A percentile compares a stretch with the other conserved stretches of the same genome.
phyloP scores from a whole-genome alignment of 306 rosid genomes.

The Rosa lucieae region DNA sequence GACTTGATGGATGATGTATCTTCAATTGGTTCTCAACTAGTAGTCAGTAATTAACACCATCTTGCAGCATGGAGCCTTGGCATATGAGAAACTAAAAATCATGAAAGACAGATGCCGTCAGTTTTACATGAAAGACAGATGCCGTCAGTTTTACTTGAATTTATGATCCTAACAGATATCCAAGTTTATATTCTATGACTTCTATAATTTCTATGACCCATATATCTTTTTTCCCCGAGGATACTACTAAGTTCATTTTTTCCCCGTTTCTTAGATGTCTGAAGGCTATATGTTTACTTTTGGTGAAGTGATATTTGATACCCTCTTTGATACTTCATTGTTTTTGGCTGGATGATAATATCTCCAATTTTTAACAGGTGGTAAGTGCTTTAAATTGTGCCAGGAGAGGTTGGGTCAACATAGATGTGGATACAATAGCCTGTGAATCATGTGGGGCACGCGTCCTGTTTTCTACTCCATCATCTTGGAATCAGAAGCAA shows the following conservation, averaged over 20 bases:
- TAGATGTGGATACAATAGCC: conserved; percentile 67
- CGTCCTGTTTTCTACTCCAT: conserved; percentile 71
- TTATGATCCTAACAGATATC: no score
- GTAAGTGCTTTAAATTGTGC: conserved; percentile 93
- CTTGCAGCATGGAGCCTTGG: not conserved
- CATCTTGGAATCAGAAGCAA: conserved; percentile 89
- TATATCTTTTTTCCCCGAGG: not conserved
- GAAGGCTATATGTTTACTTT: not conserved
- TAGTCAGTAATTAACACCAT: no score
- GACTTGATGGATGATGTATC: no score
- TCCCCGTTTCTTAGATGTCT: not conserved
- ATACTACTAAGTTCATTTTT: not conserved
- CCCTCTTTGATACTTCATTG: not conserved
- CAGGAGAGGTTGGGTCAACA: conserved; percentile 93
- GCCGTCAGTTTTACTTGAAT: no score
- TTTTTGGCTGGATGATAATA: conserved; percentile 6
- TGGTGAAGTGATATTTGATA: not conserved
- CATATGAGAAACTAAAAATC: not conserved
- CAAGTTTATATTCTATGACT: no score
- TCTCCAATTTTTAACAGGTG: conserved; percentile 43
- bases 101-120: not conserved
- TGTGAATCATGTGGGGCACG: conserved; percentile 90
- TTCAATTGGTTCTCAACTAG: no score
- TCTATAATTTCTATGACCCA: no score
- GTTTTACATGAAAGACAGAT: not conserved